A percentile compares a stretch with the other conserved stretches of the same genome.
Conservation (phyloP, 2,329 filamentous ascomycete species). For the Ophiostoma sp. region DNA sequence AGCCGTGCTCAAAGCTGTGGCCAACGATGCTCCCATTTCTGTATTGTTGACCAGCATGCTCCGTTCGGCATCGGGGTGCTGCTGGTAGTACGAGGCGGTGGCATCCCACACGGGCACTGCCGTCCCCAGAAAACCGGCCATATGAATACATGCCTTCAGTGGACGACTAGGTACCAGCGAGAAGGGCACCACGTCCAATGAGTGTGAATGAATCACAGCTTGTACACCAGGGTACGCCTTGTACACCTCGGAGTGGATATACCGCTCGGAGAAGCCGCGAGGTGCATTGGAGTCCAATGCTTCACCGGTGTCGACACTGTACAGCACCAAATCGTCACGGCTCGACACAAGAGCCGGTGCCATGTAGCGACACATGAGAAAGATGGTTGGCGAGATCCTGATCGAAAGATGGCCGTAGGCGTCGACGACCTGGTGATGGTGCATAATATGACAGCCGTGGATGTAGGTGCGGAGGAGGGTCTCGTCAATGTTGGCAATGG, state of each 20-base stretch:
- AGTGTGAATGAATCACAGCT: constrained; percentile 4
- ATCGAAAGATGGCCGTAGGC: background rate
- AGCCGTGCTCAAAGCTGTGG: background rate
- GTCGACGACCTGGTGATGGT: constrained; percentile 12
- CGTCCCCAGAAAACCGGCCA: background rate
- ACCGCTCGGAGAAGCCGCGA: constrained; percentile 1
- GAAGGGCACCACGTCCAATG: background rate
- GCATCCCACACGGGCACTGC: constrained; percentile 1
- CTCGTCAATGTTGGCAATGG: background rate
- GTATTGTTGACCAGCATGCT: constrained; percentile 11
- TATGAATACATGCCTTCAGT: background rate
- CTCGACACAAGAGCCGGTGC: background rate
- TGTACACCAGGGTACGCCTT: background rate
- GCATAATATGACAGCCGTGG: background rate
- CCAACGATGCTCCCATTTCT: background rate
- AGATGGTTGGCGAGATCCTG: background rate
- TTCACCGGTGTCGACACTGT: background rate
- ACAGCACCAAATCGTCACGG: background rate
- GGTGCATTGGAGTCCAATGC: background rate
- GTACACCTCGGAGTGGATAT: constrained; percentile 12
- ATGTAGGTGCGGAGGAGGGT: background rate
- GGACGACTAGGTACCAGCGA: background rate
- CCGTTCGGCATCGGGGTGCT: background rate
- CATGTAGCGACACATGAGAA: constrained; percentile 9
- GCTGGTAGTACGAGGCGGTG: background rate